phyloP scores from a whole-genome alignment of 1,139 yeast genomes.

The Suhomyces ambrosiae region DNA sequence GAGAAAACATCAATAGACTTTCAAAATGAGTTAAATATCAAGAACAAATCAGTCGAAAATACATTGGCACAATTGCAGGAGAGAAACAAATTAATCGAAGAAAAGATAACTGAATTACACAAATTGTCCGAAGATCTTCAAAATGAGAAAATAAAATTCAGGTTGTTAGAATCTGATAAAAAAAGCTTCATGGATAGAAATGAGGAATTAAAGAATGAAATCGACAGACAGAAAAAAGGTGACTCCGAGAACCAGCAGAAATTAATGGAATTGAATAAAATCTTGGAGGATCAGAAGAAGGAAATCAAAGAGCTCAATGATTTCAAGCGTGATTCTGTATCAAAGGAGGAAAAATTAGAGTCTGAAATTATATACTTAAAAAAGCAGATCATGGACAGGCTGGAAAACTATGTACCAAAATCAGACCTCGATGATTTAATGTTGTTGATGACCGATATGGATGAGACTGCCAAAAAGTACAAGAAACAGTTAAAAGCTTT shows the following conservation, averaged over 20 bases:
- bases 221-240: background rate
- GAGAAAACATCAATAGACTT: background rate
- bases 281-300: slow-evolving; percentile 1
- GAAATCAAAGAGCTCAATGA: slow-evolving; percentile 1
- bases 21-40: background rate
- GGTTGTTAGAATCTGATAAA: background rate
- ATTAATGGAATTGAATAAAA: background rate
- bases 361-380: slow-evolving; percentile 10
- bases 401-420: slow-evolving; percentile 45
- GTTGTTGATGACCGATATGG: slow-evolving; percentile 72
- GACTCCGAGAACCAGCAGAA: too few relatives aligned
- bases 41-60: background rate
- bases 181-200: background rate
- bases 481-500: slow-evolving; percentile 51
- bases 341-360: slow-evolving; percentile 1
- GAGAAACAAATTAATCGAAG: background rate
- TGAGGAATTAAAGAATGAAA: slow-evolving; percentile 1
- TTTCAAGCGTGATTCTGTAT: slow-evolving; percentile 3
- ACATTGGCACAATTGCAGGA: background rate
- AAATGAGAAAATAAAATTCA: background rate
- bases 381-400: slow-evolving; percentile 17
- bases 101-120: background rate
- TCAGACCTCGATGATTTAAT: slow-evolving; percentile 75
- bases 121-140: background rate
- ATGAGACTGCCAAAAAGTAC: slow-evolving; percentile 65